A percentile compares a stretch with the other conserved stretches of the same genome.
These are phyloP conservation scores for Alopecurus myosuroides DNA, from an alignment of 176 grass and related monocot genomes.

Conservation along the genomic window DNA sequence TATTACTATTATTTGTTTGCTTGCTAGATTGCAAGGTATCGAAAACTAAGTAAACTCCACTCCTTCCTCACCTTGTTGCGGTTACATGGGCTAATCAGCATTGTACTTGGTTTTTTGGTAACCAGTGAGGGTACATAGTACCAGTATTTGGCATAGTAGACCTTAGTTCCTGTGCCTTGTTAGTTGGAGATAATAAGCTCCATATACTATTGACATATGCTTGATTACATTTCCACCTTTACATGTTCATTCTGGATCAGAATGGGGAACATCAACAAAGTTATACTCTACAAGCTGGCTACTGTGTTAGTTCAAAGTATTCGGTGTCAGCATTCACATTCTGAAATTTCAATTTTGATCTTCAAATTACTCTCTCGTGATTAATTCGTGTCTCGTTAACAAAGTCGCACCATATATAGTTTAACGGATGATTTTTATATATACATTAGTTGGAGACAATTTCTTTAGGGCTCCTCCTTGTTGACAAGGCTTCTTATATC, in stretches of 20 bases:
- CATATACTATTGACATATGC: neutral
- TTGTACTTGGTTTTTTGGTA: neutral
- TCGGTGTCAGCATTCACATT: neutral
- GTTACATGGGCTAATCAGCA: neutral
- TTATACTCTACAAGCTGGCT: neutral
- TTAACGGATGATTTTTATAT: neutral
- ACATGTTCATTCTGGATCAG: neutral
- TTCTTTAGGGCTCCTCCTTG: neutral
- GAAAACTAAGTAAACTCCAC: neutral
- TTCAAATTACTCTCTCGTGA: neutral
- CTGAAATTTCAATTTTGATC: neutral
- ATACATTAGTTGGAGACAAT: conserved; percentile 12
- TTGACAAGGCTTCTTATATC: too few relatives aligned
- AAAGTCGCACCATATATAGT: neutral
- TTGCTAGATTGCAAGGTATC: neutral
- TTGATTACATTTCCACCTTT: neutral
- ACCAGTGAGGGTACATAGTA: neutral
- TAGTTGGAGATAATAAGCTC: neutral
- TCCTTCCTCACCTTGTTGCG: neutral
- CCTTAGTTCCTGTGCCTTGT: neutral
- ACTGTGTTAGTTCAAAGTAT: conserved; percentile 6
- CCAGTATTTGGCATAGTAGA: neutral
- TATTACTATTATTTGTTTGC: conserved; percentile 11
- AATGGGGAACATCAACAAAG: neutral
- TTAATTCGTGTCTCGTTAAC: neutral